Percentiles rank a stretch among this genome's conserved stretches.
Conservation (phyloP, 148 eudicot species). For the Spergularia bocconei region DNA sequence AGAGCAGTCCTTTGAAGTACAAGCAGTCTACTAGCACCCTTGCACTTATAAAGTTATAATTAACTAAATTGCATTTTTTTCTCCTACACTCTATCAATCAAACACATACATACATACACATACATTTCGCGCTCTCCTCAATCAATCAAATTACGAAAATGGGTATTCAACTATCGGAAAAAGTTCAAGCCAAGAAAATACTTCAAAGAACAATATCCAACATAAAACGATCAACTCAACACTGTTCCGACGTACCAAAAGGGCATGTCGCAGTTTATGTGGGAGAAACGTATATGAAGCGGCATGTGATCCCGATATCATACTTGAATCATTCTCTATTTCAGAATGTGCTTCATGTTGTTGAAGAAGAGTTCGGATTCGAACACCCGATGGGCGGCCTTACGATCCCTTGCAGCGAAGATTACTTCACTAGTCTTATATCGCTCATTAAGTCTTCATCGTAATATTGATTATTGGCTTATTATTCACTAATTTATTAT, state of each 20-base stretch:
- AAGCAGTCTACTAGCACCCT: too few relatives aligned
- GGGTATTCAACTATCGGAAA: conserved; percentile 29
- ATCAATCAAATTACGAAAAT: conserved; percentile 9
- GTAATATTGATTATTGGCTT: not conserved
- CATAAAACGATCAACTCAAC: conserved; percentile 18
- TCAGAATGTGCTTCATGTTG: conserved; percentile 40
- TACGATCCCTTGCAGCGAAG: conserved; percentile 56
- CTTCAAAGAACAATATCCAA: conserved; percentile 30
- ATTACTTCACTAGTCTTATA: conserved; percentile 37
- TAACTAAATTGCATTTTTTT: too few relatives aligned
- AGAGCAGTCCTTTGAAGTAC: too few relatives aligned
- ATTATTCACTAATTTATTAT: too few relatives aligned
- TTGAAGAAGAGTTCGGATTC: conserved; percentile 54
- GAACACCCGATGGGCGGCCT: conserved; percentile 59
- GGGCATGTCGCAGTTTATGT: conserved; percentile 55
- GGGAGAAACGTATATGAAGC: conserved; percentile 40
- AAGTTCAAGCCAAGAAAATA: conserved; percentile 27
- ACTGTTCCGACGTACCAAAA: conserved; percentile 30
- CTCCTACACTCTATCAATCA: not conserved
- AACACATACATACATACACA: not conserved
- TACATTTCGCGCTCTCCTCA: not conserved
- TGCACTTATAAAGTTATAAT: too few relatives aligned
- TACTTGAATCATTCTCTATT: conserved; percentile 44
- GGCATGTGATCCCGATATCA: conserved; percentile 45
- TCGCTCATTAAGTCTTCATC: conserved; percentile 28